These are phyloP conservation scores for Aspergillus funiculosus DNA, from an alignment of 495 filamentous ascomycete species.

Conservation along the genomic window DNA sequence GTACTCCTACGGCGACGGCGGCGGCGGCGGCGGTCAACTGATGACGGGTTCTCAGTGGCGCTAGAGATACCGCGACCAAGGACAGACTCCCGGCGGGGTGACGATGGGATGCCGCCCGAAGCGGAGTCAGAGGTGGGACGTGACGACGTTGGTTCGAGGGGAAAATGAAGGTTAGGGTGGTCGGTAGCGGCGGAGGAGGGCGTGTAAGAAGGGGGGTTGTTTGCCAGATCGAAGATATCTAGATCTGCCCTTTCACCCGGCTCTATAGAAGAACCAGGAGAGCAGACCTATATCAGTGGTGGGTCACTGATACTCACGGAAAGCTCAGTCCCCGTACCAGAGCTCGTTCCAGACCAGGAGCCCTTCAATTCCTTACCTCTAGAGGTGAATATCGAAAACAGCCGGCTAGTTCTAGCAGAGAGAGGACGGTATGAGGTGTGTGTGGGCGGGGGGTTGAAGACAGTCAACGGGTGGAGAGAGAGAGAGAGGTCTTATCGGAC, in stretches of 20 bases:
- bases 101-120: constrained; percentile 8
- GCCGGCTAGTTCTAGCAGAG: not conserved
- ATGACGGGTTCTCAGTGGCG: constrained; percentile 8
- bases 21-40: constrained; percentile 27
- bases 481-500: constrained; percentile 23
- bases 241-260: constrained; percentile 46
- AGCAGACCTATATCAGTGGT: constrained; percentile 39
- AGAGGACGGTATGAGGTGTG: not conserved
- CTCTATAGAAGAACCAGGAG: constrained; percentile 47
- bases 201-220: constrained; percentile 44
- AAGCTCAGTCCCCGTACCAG: constrained; percentile 16
- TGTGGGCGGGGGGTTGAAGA: constrained; percentile 2
- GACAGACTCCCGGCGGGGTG: constrained; percentile 14
- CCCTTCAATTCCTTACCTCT: constrained; percentile 11
- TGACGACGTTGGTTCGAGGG: constrained; percentile 24
- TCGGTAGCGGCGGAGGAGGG: constrained; percentile 55
- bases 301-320: constrained; percentile 24
- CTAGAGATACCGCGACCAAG: constrained; percentile 10
- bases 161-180: constrained; percentile 47
- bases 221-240: constrained; percentile 57
- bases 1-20: constrained; percentile 27
- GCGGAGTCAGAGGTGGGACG: constrained; percentile 19
- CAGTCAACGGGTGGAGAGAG: constrained; percentile 13
- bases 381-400: not conserved
- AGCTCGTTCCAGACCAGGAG: constrained; percentile 14